Evolutionary conservation across 108 stramenopile species (phyloP).

Genomic region (Skeletonema menzelii): DNA sequence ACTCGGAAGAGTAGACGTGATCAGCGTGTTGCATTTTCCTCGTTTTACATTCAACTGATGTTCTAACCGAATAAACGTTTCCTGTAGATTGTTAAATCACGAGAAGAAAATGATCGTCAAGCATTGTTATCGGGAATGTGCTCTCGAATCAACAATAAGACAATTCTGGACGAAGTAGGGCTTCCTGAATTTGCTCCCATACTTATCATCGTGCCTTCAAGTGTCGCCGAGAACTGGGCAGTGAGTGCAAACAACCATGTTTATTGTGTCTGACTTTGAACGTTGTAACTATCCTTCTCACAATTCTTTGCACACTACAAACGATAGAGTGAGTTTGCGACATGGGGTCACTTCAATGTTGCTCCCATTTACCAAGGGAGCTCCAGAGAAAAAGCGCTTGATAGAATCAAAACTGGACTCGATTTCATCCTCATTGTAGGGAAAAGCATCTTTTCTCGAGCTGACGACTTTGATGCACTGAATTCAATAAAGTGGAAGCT

Average conservation of each 20-base stretch:
- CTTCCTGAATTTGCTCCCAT: slow-evolving; percentile 58
- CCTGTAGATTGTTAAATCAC: slow-evolving; percentile 8
- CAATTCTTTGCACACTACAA: neutral
- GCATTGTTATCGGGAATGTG: slow-evolving; percentile 31
- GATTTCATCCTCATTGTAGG: slow-evolving; percentile 73
- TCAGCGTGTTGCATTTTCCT: neutral
- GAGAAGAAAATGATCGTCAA: slow-evolving; percentile 20
- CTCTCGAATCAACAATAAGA: slow-evolving; percentile 2
- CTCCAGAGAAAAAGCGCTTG: slow-evolving; percentile 49
- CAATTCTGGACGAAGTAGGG: slow-evolving; percentile 8
- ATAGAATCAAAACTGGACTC: slow-evolving; percentile 45
- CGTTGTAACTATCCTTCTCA: neutral
- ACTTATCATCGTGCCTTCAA: slow-evolving; percentile 75
- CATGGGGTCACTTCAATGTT: slow-evolving; percentile 81
- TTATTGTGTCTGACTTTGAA: neutral
- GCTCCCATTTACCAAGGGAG: slow-evolving; percentile 38
- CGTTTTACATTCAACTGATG: neutral
- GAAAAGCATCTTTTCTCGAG: slow-evolving; percentile 54
- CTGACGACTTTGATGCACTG: slow-evolving; percentile 41
- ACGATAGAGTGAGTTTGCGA: slow-evolving; percentile 60
- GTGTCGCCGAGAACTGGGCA: slow-evolving; percentile 71
- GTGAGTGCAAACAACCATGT: slow-evolving; percentile 7
- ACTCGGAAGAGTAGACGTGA: neutral
- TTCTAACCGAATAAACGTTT: neutral
- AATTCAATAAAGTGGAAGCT: slow-evolving; percentile 68